Evolutionary conservation across 352 stramenopile species (phyloP).

Genomic region (Peronospora tabacina): DNA sequence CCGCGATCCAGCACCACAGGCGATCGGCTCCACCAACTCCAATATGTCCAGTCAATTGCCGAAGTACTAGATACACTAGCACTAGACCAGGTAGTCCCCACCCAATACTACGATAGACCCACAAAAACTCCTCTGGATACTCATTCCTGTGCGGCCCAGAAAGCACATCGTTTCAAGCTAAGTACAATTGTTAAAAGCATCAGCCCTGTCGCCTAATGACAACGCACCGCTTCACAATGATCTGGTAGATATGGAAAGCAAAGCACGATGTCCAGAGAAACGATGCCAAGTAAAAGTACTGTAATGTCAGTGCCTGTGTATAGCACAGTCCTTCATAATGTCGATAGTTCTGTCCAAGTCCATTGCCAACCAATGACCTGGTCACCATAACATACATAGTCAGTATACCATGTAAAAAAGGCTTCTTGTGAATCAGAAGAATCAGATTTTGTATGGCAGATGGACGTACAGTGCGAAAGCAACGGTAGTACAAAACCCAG

Average conservation of each 20-base stretch:
- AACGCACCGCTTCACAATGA: constrained; percentile 62
- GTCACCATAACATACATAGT: not conserved
- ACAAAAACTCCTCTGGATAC: constrained; percentile 60
- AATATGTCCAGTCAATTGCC: constrained; percentile 61
- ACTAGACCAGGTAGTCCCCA: constrained; percentile 57
- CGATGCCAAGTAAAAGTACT: constrained; percentile 78
- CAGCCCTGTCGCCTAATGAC: not conserved
- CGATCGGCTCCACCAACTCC: constrained; percentile 61
- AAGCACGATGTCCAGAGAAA: constrained; percentile 84
- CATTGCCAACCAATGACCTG: constrained; percentile 58
- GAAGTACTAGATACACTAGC: constrained; percentile 48
- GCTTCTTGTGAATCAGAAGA: not conserved
- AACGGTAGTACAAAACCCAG: constrained; percentile 48
- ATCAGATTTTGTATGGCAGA: not conserved
- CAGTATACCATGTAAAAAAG: too few species aligned
- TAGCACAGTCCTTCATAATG: constrained; percentile 52
- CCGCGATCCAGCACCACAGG: constrained; percentile 70
- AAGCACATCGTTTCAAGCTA: not conserved
- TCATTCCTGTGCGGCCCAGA: constrained; percentile 43
- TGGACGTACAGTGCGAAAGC: constrained; percentile 51
- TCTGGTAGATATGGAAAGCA: constrained; percentile 81
- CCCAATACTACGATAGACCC: constrained; percentile 49
- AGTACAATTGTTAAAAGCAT: not conserved
- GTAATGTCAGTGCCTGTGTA: constrained; percentile 52
- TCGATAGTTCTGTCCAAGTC: constrained; percentile 34